Conservation (phyloP, 352 stramenopile genomes). For the Phytophthora brassicae region DNA sequence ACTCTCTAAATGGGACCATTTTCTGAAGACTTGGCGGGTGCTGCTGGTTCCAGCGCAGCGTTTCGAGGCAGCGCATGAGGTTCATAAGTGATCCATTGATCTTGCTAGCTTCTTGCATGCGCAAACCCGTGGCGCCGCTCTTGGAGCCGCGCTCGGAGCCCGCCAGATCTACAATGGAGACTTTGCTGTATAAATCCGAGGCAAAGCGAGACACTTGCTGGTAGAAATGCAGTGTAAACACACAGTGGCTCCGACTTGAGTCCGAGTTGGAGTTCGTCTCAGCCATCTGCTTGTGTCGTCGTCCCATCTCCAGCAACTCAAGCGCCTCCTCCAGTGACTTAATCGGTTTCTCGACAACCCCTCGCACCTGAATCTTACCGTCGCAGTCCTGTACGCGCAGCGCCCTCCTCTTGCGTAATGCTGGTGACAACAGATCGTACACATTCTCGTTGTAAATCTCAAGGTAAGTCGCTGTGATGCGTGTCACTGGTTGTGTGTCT, state of each 20-base stretch:
- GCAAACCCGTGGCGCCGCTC: slow-evolving; percentile 72
- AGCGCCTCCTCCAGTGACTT: slow-evolving; percentile 68
- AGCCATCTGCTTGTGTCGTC: slow-evolving; percentile 75
- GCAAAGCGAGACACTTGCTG: slow-evolving; percentile 29
- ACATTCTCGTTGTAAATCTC: slow-evolving; percentile 99
- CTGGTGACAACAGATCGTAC: slow-evolving; percentile 91
- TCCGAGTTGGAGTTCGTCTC: slow-evolving; percentile 90
- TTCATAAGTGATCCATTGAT: slow-evolving; percentile 99
- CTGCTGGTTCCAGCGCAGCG: slow-evolving; percentile 92
- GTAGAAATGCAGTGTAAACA: slow-evolving; percentile 88
- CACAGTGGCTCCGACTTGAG: slow-evolving; percentile 90
- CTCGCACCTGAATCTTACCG: slow-evolving; percentile 87
- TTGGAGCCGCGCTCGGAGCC: slow-evolving; percentile 78
- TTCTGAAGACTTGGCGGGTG: slow-evolving; percentile 71
- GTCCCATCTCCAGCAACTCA: slow-evolving; percentile 66
- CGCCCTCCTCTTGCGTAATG: slow-evolving; percentile 56
- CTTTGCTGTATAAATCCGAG: slow-evolving; percentile 39
- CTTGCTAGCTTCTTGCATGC: slow-evolving; percentile 97
- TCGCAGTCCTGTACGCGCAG: slow-evolving; percentile 83
- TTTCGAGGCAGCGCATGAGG: slow-evolving; percentile 96
- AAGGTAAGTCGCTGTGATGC: slow-evolving; percentile 92
- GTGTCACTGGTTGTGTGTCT: slow-evolving; percentile 37
- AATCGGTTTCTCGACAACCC: slow-evolving; percentile 69
- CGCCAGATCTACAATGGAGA: slow-evolving; percentile 97
- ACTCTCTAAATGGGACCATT: slow-evolving; percentile 97